Conservation (phyloP, 2,329 filamentous ascomycete species). For the Plenodomus tracheiphilus region DNA sequence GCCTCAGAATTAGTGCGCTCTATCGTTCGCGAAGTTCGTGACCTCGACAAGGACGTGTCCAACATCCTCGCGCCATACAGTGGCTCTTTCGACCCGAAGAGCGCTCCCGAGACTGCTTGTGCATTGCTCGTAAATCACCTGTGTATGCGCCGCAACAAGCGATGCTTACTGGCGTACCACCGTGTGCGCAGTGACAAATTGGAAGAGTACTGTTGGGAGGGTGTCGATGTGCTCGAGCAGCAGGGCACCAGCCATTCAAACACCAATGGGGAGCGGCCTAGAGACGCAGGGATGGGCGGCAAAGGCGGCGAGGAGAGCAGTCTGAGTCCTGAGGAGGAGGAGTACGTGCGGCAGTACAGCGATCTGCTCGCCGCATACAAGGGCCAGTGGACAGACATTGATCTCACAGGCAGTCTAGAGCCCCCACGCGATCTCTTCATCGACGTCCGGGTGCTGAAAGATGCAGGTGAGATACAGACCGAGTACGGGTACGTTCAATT, state of each 20-base stretch:
- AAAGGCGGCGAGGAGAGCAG: constrained; percentile 65
- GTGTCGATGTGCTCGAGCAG: constrained; percentile 77
- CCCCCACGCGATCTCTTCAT: constrained; percentile 96
- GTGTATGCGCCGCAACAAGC: constrained; percentile 93
- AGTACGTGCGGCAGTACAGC: constrained; percentile 89
- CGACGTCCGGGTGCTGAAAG: constrained; percentile 91
- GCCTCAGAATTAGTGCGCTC: constrained; percentile 88
- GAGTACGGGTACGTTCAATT: constrained; percentile 83
- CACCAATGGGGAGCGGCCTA: constrained; percentile 39
- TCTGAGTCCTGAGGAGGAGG: constrained; percentile 92
- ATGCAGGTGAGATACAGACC: constrained; percentile 97
- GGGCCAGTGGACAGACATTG: constrained; percentile 97
- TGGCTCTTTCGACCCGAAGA: constrained; percentile 80
- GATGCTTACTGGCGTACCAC: constrained; percentile 93
- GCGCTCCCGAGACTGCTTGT: constrained; percentile 82
- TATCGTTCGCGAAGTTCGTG: constrained; percentile 87
- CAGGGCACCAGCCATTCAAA: constrained; percentile 31
- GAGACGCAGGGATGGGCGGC: constrained; percentile 49
- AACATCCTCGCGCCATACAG: constrained; percentile 80
- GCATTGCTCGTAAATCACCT: constrained; percentile 91
- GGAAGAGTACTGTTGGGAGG: constrained; percentile 91
- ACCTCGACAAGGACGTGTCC: constrained; percentile 83
- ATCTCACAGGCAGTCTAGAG: constrained; percentile 89
- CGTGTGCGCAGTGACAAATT: constrained; percentile 86
- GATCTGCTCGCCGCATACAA: constrained; percentile 96